Conservation (phyloP, 2,329 filamentous ascomycete species). For the Pezicula neosporulosa region DNA sequence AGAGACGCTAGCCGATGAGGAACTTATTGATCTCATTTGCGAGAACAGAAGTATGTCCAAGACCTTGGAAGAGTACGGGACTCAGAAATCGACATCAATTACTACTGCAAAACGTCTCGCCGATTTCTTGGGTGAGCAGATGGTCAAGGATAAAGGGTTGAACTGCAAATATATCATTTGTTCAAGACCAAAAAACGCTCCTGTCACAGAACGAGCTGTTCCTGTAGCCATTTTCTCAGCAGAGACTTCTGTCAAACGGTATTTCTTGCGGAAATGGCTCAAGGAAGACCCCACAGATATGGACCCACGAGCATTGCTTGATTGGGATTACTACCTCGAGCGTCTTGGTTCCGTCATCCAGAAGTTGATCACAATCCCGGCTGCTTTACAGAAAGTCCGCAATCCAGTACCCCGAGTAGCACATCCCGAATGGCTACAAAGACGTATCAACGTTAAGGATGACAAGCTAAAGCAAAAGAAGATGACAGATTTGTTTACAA, state of each 20-base stretch:
- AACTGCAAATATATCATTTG: slow-evolving; percentile 99
- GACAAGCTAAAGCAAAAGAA: slow-evolving; percentile 99
- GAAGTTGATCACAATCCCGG: slow-evolving; percentile 97
- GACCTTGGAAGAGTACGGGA: slow-evolving; percentile 92
- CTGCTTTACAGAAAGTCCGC: slow-evolving; percentile 87
- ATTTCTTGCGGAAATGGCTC: slow-evolving; percentile 92
- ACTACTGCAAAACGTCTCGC: slow-evolving; percentile 93
- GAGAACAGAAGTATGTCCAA: slow-evolving; percentile 99
- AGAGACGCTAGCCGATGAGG: slow-evolving; percentile 87
- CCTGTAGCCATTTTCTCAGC: slow-evolving; percentile 97
- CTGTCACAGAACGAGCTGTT: slow-evolving; percentile 90
- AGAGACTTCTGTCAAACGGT: slow-evolving; percentile 80
- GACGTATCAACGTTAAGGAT: slow-evolving; percentile 90
- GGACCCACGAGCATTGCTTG: slow-evolving; percentile 83
- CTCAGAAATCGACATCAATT: slow-evolving; percentile 97
- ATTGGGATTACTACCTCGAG: slow-evolving; percentile 97
- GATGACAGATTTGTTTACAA: slow-evolving; percentile 86
- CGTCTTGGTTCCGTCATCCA: slow-evolving; percentile 96
- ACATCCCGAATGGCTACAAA: slow-evolving; percentile 95
- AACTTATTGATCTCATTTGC: slow-evolving; percentile 98
- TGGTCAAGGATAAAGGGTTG: slow-evolving; percentile 98
- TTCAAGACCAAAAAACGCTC: slow-evolving; percentile 77
- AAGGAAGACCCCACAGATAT: slow-evolving; percentile 89
- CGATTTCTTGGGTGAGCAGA: slow-evolving; percentile 95
- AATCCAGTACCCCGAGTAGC: slow-evolving; percentile 93